These are phyloP conservation scores for Botrytis elliptica DNA, from an alignment of 2,329 filamentous ascomycete genomes.

Conservation along the genomic window DNA sequence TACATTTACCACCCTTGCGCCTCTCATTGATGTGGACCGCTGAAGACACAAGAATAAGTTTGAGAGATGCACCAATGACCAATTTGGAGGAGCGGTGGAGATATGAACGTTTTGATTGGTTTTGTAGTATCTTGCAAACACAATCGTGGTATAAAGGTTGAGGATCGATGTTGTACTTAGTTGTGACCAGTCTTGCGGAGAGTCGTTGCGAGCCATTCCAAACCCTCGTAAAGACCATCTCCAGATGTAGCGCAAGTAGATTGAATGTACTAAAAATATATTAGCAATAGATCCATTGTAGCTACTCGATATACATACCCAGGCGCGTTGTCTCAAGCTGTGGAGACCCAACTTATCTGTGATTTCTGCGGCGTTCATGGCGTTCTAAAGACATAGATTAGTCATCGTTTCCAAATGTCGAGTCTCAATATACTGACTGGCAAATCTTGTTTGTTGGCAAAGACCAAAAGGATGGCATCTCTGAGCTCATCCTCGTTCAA, in stretches of 20 bases:
- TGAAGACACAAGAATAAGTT: constrained; percentile 39
- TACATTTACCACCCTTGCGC: constrained; percentile 41
- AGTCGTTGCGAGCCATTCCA: constrained; percentile 85
- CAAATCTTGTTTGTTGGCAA: constrained; percentile 99
- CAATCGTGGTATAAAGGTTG: constrained; percentile 28
- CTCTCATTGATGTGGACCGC: constrained; percentile 39
- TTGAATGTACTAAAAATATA: constrained; percentile 80
- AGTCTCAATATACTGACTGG: constrained; percentile 61
- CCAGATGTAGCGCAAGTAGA: constrained; percentile 98
- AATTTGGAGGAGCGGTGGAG: constrained; percentile 35
- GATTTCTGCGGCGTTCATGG: constrained; percentile 99
- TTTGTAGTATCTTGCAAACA: constrained; percentile 32
- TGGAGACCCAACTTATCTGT: constrained; percentile 99
- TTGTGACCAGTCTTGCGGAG: constrained; percentile 72
- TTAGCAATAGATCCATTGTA: constrained; percentile 25
- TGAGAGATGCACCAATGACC: constrained; percentile 36
- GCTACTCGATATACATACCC: constrained; percentile 66
- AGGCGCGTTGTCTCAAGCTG: constrained; percentile 96
- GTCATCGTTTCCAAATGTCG: constrained; percentile 9
- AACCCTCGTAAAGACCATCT: constrained; percentile 99
- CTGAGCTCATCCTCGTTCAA: constrained; percentile 98
- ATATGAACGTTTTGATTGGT: constrained; percentile 39
- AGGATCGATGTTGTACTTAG: constrained; percentile 44
- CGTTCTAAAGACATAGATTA: constrained; percentile 62
- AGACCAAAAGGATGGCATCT: constrained; percentile 93